Percentiles rank a stretch among this genome's conserved stretches.
Conservation (phyloP, 805 yeast genomes). For the Candida loeiensis region DNA sequence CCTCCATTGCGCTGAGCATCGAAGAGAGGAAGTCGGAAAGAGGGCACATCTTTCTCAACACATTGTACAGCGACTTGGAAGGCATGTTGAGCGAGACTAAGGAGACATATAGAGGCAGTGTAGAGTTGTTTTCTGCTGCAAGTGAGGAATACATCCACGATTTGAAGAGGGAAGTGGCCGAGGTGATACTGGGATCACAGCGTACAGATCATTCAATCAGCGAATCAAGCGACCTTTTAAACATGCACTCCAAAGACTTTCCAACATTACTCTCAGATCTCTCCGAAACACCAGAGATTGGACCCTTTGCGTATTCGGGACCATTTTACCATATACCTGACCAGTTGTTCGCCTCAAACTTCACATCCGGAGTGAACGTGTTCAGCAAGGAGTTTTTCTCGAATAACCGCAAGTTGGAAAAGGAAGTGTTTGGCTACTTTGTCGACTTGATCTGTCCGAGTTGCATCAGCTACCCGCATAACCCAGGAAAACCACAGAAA, state of each 20-base stretch:
- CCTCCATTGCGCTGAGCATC: background rate
- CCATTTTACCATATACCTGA: background rate
- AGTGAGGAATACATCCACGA: background rate
- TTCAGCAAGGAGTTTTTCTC: constrained; percentile 4
- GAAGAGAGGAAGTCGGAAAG: constrained; percentile 1
- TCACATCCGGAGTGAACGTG: constrained; percentile 4
- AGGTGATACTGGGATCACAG: no score
- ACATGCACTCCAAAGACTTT: no score
- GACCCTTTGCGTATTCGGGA: background rate
- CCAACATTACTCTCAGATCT: no score
- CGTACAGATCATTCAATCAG: no score
- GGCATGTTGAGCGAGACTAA: constrained; percentile 4
- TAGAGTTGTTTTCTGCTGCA: no score
- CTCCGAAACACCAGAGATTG: no score
- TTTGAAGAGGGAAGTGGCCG: background rate
- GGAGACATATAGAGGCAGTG: background rate
- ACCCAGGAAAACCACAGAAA: constrained; percentile 8
- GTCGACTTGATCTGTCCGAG: constrained; percentile 33
- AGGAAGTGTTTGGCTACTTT: constrained; percentile 28
- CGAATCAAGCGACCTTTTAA: no score
- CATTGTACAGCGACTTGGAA: constrained; percentile 17
- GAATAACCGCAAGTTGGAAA: constrained; percentile 16
- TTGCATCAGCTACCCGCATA: constrained; percentile 36
- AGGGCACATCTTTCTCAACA: constrained; percentile 17
- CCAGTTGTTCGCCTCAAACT: constrained; percentile 5